A percentile compares a stretch with the other conserved stretches of the same genome.
phyloP scores from a whole-genome alignment of 495 filamentous ascomycete genomes.

The Talaromyces borbonicus region DNA sequence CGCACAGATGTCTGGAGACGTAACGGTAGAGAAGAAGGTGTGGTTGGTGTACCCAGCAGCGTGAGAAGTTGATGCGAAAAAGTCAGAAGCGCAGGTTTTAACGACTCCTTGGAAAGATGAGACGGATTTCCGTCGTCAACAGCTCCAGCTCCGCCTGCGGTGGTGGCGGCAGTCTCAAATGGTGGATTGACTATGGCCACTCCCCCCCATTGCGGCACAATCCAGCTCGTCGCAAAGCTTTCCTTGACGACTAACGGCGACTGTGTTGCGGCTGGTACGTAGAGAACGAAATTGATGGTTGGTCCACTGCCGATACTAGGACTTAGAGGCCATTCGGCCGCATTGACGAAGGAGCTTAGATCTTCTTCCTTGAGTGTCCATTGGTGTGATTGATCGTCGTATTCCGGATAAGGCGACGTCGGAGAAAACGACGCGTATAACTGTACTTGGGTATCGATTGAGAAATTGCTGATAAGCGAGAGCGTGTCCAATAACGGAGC shows the following conservation, averaged over 20 bases:
- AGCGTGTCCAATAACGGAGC: conserved; percentile 70
- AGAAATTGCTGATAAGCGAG: conserved; percentile 83
- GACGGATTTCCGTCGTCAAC: no score
- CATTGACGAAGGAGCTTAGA: conserved; percentile 89
- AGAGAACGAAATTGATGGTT: conserved; percentile 91
- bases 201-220: conserved; percentile 95
- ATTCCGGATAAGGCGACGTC: conserved; percentile 53
- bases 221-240: conserved; percentile 74
- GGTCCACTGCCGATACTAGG: conserved; percentile 89
- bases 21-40: conserved; percentile 69
- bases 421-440: conserved; percentile 74
- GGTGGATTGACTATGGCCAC: conserved; percentile 69
- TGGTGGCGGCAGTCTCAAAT: conserved; percentile 15
- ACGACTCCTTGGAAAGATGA: conserved; percentile 45
- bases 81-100: conserved; percentile 72
- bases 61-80: conserved; percentile 90
- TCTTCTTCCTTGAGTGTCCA: conserved; percentile 79
- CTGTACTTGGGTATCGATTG: conserved; percentile 93
- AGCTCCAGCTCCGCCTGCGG: no score
- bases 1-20: conserved; percentile 76
- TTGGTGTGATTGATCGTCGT: conserved; percentile 36
- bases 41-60: conserved; percentile 75
- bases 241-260: conserved; percentile 58
- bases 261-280: conserved; percentile 53
- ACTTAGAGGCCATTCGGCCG: conserved; percentile 92